Base-by-base conservation (phyloP, 1,139 yeast species). In the Eremothecium coryli region DNA sequence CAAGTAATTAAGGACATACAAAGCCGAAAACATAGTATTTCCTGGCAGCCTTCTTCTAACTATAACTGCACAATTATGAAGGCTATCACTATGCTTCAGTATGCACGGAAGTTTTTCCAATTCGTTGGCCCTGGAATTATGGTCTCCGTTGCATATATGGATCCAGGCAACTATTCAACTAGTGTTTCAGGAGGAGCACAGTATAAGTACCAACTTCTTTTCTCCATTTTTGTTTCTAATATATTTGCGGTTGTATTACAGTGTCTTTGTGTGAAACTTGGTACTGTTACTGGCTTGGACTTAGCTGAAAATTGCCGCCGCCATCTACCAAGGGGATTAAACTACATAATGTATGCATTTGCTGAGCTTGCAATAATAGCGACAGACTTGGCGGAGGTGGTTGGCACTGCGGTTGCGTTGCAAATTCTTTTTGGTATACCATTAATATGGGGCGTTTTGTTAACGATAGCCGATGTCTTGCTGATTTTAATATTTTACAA, bases 121-220 rank as follows among this genome's bases (percentile, higher is more conserved):
- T 86, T 86, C 58, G 64, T 86, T 3, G 96, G 97, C 1, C 96
- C 96, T 0, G 97, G 97, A 1, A 69, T 88, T 31, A 78, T 88
- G 90, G 93, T 90, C 18, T 75, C 93, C 15, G 97, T 90, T 34
- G 95, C 97, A 0, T 90, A 88, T 54, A 84, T 90, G 82, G 98
- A 90, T 52, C 97, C 98, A 1, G 98, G 98, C 2, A 90, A 90
- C 61, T 90, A 88, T 60, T 80, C 95, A 21, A 85, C 97, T 2
- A 90, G 93, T 24, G 95, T 90, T 20, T 80, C 95, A 4, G 93
- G 93, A 15, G 95, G 95, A 37, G 86, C 95, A 11, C 78, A 81
- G 32, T 88, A 79, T 59, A 76, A 82, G 55, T 90, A 84, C 61
- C 78, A 82, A 48, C 67, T 90, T 37, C 62, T 90, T 18, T 90